A percentile compares a stretch with the other conserved stretches of the same genome.
Conservation (phyloP, 805 yeast species). For the Grigorovia yakushimaensis region DNA sequence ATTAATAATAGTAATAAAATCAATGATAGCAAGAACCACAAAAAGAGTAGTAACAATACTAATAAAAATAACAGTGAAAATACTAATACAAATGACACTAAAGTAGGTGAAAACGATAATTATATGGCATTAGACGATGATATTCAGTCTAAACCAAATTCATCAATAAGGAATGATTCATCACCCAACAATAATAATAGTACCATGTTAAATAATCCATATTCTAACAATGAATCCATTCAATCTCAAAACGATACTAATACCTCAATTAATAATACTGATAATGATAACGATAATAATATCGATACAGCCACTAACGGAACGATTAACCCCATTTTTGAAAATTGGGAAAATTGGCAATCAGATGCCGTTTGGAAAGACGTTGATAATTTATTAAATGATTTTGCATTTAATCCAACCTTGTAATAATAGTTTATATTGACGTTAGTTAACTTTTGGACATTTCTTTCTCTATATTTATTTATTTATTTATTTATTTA, state of each 20-base stretch:
- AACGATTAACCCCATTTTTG: constrained; percentile 26
- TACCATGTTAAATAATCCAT: background rate
- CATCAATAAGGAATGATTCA: background rate
- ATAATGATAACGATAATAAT: background rate
- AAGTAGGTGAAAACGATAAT: background rate
- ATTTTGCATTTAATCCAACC: constrained; percentile 73
- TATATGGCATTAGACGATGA: background rate
- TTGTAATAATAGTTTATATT: background rate
- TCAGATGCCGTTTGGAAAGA: constrained; percentile 54
- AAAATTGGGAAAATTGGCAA: constrained; percentile 35
- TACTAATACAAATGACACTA: background rate
- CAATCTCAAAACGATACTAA: too few relatives aligned
- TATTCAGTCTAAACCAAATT: background rate
- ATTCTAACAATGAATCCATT: background rate
- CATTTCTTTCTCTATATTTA: too few relatives aligned
- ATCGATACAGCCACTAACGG: background rate
- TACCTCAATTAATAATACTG: too few relatives aligned
- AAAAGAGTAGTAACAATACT: background rate
- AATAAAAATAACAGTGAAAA: background rate
- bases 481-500: too few relatives aligned
- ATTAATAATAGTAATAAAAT: background rate
- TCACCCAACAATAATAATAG: background rate
- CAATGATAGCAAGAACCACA: too few relatives aligned
- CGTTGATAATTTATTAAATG: constrained; percentile 82
- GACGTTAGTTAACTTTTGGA: too few relatives aligned